Evolutionary conservation across 2,329 filamentous ascomycete species (phyloP).

Genomic region (Fusarium nygamai): DNA sequence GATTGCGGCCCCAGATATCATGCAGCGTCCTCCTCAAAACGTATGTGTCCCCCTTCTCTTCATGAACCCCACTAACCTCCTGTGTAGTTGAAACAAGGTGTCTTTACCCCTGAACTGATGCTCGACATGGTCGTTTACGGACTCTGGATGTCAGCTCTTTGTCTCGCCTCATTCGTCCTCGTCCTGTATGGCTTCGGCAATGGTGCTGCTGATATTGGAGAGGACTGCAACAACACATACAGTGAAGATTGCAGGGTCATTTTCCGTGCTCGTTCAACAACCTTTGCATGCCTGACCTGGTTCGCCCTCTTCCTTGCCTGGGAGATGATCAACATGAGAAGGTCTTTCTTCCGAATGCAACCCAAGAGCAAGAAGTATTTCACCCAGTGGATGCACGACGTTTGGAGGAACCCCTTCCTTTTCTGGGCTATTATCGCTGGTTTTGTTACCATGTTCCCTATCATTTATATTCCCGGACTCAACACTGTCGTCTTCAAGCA

Average conservation of each 20-base stretch:
- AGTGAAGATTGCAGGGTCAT: conserved; percentile 64
- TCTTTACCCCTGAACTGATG: conserved; percentile 73
- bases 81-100: conserved; percentile 56
- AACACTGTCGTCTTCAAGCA: conserved; percentile 68
- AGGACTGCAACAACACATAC: conserved; percentile 68
- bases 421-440: conserved; percentile 67
- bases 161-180: conserved; percentile 61
- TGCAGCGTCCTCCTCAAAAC: conserved; percentile 74
- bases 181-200: conserved; percentile 62
- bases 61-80: neutral
- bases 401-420: conserved; percentile 77
- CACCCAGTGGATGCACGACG: conserved; percentile 72
- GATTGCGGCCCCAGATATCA: conserved; percentile 73
- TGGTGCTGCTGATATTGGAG: conserved; percentile 61
- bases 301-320: conserved; percentile 78
- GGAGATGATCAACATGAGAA: conserved; percentile 77
- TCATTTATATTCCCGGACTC: conserved; percentile 67
- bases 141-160: conserved; percentile 72
- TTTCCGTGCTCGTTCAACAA: conserved; percentile 76
- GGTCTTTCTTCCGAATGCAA: conserved; percentile 78
- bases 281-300: conserved; percentile 78
- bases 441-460: conserved; percentile 58
- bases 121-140: conserved; percentile 74
- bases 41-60: conserved; percentile 45
- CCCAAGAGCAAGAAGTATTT: conserved; percentile 68